Base-by-base conservation (phyloP, 2,329 filamentous ascomycete genomes). In the Dendryphion nanum region DNA sequence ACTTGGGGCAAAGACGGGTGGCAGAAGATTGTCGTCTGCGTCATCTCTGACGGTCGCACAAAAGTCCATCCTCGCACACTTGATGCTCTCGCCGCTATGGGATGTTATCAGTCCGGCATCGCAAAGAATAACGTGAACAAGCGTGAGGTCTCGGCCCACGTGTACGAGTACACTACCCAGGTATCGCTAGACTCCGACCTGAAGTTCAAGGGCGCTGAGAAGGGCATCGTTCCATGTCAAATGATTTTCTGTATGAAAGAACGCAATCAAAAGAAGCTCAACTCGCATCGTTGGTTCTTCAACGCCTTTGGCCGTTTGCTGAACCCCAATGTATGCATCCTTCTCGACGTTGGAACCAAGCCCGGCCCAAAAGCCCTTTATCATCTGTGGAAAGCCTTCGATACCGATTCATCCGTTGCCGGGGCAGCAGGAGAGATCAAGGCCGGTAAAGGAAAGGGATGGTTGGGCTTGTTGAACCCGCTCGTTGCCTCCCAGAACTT, bases 191-290 rank as follows among this genome's bases (percentile, higher is more conserved):
- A 98, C 63, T 79, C 90, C 0, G 91, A 96, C 52, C 79, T 98
- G 48, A 96, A 96, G 67, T 98, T 98, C 75, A 98, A 98, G 73
- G 93, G 94, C 21, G 93, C 93, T 1, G 94, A 98, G 69, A 98
- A 98, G 73, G 93, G 94, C 20, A 98, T 98, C 50, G 89, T 97
- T 10, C 94, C 93, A 1, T 95, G 89, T 61, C 93, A 98, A 70
- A 89, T 98, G 74, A 91, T 98, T 55, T 98, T 98, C 67, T 98
- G 94, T 59, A 73, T 98, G 45, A 98, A 98, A 71, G 93, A 98
- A 66, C 90, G 93, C 72, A 98, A 98, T 64, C 81, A 86, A 61
- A 94, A 95, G 70, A 98, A 98, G 72, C 79, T 98, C 53, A 98
- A 98, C 73, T 96, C 90, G 1, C 93, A 98, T 67, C 82, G 93